These are phyloP conservation scores for Scleroderma bovista DNA, from an alignment of 768 basidiomycete genomes.

Conservation along the genomic window DNA sequence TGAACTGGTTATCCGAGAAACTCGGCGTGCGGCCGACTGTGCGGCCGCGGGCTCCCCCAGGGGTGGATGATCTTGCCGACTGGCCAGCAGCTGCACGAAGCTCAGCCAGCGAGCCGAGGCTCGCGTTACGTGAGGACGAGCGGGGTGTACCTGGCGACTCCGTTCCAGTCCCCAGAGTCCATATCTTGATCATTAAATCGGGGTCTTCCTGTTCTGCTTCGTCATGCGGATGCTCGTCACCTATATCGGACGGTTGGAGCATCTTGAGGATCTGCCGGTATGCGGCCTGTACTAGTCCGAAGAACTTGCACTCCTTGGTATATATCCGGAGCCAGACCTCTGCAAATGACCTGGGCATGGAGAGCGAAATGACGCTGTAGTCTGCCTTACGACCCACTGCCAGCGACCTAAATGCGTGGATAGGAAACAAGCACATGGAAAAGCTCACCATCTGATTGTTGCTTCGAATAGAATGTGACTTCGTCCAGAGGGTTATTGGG, in stretches of 20 bases:
- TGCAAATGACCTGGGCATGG: constrained; percentile 61
- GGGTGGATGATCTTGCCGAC: no score
- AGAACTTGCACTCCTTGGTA: constrained; percentile 58
- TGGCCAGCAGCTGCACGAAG: no score
- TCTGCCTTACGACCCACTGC: constrained; percentile 44
- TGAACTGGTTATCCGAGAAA: constrained; percentile 41
- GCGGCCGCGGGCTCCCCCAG: constrained; percentile 8
- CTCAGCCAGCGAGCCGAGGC: no score
- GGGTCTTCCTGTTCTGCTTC: neutral
- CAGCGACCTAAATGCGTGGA: neutral
- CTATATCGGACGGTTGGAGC: no score
- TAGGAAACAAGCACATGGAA: neutral
- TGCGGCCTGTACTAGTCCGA: constrained; percentile 49
- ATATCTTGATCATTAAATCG: constrained; percentile 8
- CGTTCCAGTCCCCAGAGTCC: constrained; percentile 28
- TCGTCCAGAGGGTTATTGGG: no score
- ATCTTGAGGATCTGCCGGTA: constrained; percentile 36
- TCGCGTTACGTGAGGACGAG: no score
- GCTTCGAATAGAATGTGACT: no score
- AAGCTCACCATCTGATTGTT: constrained; percentile 49
- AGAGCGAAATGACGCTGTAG: constrained; percentile 55
- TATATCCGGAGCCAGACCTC: constrained; percentile 69
- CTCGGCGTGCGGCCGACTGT: constrained; percentile 22
- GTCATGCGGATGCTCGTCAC: no score
- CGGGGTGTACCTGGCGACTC: no score